Evolutionary conservation across 805 yeast genomes (phyloP).

Genomic region (Candida alai): DNA sequence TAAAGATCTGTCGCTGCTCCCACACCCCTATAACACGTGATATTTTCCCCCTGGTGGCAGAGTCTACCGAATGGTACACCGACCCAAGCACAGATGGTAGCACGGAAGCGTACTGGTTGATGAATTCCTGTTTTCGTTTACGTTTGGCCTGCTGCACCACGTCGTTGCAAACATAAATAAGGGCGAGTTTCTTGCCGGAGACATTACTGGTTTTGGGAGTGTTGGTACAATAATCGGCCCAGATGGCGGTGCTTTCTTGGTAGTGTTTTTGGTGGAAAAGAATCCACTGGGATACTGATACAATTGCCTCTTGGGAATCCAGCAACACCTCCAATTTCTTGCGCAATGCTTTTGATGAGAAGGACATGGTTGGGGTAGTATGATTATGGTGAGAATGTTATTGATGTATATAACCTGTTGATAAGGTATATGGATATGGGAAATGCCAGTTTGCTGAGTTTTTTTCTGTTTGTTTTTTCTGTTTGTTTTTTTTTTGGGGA

Average conservation of each 20-base stretch:
- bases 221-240: conserved; percentile 29
- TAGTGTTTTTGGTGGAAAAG: conserved; percentile 41
- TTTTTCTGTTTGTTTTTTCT: too few species aligned
- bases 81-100: conserved; percentile 40
- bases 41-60: conserved; percentile 43
- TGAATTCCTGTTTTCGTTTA: conserved; percentile 54
- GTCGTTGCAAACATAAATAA: conserved; percentile 74
- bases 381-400: too few species aligned
- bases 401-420: too few species aligned
- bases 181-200: conserved; percentile 44
- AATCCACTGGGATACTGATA: conserved; percentile 45
- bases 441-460: too few species aligned
- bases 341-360: conserved; percentile 29
- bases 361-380: conserved; percentile 32
- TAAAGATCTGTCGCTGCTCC: conserved; percentile 50
- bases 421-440: too few species aligned
- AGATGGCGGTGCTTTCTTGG: conserved; percentile 29
- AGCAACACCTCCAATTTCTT: conserved; percentile 35
- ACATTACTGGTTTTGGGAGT: conserved; percentile 6
- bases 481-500: too few species aligned
- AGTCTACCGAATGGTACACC: conserved; percentile 28
- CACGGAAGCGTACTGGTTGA: conserved; percentile 51
- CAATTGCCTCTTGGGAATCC: conserved; percentile 45
- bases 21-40: conserved; percentile 53
- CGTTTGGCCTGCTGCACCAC: conserved; percentile 75